These are phyloP conservation scores for Yarrowia porcina DNA, from an alignment of 805 yeast genomes.

Conservation along the genomic window DNA sequence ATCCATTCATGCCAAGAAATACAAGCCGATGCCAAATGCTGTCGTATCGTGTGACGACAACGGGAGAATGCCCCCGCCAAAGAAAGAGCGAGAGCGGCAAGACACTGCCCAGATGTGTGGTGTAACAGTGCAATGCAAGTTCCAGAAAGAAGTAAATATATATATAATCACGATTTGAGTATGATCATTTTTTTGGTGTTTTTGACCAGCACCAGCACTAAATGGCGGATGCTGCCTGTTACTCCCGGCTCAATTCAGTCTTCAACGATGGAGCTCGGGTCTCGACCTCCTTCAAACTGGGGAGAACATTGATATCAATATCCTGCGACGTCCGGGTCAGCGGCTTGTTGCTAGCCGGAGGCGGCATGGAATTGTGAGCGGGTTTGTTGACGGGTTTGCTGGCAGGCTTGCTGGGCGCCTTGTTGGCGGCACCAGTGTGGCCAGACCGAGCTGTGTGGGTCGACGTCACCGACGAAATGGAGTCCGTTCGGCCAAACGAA, in stretches of 20 bases:
- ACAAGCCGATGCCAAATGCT: slow-evolving; percentile 20
- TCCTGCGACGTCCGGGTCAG: slow-evolving; percentile 24
- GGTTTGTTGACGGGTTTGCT: neutral
- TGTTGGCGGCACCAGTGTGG: neutral
- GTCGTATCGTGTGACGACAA: slow-evolving; percentile 14
- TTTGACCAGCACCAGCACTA: neutral
- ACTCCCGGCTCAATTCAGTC: slow-evolving; percentile 14
- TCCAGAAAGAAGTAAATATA: slow-evolving; percentile 17
- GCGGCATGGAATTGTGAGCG: slow-evolving; percentile 15
- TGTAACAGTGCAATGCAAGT: slow-evolving; percentile 1
- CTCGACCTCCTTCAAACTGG: slow-evolving; percentile 22
- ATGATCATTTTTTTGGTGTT: neutral
- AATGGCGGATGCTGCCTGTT: neutral
- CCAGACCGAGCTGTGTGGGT: slow-evolving; percentile 9
- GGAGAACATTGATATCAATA: slow-evolving; percentile 12
- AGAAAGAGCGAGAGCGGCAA: neutral
- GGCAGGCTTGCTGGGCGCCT: neutral
- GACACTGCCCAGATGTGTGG: neutral
- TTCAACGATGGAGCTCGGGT: slow-evolving; percentile 9
- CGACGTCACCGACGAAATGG: slow-evolving; percentile 18
- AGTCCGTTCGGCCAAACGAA: slow-evolving; percentile 17
- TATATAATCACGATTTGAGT: slow-evolving; percentile 1
- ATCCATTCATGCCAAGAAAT: slow-evolving; percentile 24
- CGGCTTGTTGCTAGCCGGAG: slow-evolving; percentile 24
- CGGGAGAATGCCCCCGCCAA: slow-evolving; percentile 13